A percentile compares a stretch with the other conserved stretches of the same genome.
These are phyloP conservation scores for Solanum paucissectum DNA, from an alignment of 257 asterid genomes.

Conservation along the genomic window DNA sequence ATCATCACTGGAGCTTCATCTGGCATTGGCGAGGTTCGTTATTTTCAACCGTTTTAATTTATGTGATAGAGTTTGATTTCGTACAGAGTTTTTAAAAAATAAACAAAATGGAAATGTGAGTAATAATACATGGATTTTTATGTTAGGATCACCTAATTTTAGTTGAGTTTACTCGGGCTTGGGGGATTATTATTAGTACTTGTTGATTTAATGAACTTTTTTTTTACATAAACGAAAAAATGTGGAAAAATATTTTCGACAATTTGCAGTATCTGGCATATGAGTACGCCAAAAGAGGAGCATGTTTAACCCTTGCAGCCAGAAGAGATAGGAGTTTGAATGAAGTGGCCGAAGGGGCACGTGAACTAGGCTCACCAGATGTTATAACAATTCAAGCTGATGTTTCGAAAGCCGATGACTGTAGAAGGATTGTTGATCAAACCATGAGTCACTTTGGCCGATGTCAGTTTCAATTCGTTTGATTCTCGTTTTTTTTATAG, in stretches of 20 bases:
- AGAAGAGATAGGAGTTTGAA: slow-evolving; percentile 48
- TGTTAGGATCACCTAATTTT: background rate
- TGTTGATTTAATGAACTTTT: too few species aligned
- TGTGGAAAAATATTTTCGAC: background rate
- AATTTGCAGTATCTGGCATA: slow-evolving; percentile 51
- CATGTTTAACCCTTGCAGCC: slow-evolving; percentile 61
- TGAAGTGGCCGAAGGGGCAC: slow-evolving; percentile 48
- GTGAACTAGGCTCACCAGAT: slow-evolving; percentile 50
- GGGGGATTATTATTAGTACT: too few species aligned
- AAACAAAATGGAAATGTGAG: background rate
- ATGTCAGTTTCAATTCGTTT: slow-evolving; percentile 14
- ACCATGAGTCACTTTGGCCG: slow-evolving; percentile 55
- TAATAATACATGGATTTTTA: background rate
- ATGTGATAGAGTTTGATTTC: background rate
- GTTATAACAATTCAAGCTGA: slow-evolving; percentile 47
- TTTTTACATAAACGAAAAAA: too few species aligned
- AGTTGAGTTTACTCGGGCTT: too few species aligned
- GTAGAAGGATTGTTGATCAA: slow-evolving; percentile 40
- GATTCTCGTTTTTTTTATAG: background rate
- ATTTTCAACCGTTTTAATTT: background rate
- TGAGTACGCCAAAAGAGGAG: slow-evolving; percentile 74
- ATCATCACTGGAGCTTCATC: slow-evolving; percentile 73
- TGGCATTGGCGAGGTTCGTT: slow-evolving; percentile 64
- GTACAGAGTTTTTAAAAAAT: too few species aligned
- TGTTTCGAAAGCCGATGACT: slow-evolving; percentile 36